A percentile compares a stretch with the other conserved stretches of the same genome.
Conservation (phyloP, 2,329 filamentous ascomycete species). For the Pleomassaria siparia region DNA sequence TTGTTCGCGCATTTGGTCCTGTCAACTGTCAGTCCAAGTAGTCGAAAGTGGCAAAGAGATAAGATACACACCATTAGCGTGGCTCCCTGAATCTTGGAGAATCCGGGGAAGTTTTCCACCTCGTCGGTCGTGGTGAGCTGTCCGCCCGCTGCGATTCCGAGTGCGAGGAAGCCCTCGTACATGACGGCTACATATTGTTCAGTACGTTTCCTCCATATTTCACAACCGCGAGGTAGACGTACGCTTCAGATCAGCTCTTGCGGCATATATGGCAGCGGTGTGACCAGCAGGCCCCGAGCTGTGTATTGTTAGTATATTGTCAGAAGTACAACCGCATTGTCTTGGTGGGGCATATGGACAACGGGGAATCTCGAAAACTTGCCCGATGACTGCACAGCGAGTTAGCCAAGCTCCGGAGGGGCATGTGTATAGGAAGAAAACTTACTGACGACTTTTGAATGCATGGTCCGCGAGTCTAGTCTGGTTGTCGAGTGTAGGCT, state of each 20-base stretch:
- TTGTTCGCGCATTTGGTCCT: conserved; percentile 89
- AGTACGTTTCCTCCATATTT: conserved; percentile 2
- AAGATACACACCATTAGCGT: conserved; percentile 72
- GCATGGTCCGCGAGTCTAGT: conserved; percentile 66
- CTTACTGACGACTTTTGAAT: conserved; percentile 87
- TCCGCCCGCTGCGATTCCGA: conserved; percentile 92
- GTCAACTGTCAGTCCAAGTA: background rate
- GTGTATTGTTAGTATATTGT: conserved; percentile 29
- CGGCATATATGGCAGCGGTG: conserved; percentile 94
- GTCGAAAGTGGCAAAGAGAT: background rate
- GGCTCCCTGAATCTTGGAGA: conserved; percentile 83
- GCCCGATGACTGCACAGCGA: conserved; percentile 37
- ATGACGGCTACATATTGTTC: conserved; percentile 66
- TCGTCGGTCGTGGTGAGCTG: conserved; percentile 98
- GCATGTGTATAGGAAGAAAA: conserved; percentile 34
- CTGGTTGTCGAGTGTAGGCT: conserved; percentile 23
- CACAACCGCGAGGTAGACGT: conserved; percentile 32
- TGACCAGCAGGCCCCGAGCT: conserved; percentile 97
- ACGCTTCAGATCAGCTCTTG: conserved; percentile 89
- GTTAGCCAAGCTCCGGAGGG: conserved; percentile 25
- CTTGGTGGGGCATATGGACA: conserved; percentile 13
- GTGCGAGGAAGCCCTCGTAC: conserved; percentile 97
- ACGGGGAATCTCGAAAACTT: conserved; percentile 18
- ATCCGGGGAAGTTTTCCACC: conserved; percentile 97
- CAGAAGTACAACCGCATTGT: conserved; percentile 14